Evolutionary conservation across 345 rosid species (phyloP).

Genomic region (Sonneratia alba): DNA sequence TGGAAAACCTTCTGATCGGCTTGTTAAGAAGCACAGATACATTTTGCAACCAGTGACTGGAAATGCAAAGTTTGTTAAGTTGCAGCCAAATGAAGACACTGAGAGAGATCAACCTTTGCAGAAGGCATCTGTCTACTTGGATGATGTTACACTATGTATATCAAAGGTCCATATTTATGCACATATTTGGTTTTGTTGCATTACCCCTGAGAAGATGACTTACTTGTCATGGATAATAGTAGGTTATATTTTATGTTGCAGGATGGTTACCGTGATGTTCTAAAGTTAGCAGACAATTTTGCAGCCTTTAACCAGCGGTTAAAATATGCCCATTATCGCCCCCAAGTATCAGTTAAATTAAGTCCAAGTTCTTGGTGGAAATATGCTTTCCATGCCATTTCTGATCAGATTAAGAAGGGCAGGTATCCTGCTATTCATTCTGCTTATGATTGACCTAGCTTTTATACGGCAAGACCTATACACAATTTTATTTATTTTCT

Average conservation of each 20-base stretch:
- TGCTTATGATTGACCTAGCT: background rate
- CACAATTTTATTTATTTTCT: background rate
- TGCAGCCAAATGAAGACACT: conserved; percentile 34
- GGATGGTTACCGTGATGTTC: conserved; percentile 79
- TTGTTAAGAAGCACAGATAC: conserved; percentile 54
- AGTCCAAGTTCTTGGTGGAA: conserved; percentile 92
- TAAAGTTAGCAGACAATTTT: conserved; percentile 91
- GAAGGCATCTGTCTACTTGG: conserved; percentile 77
- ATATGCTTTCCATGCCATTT: conserved; percentile 75
- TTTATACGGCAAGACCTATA: background rate
- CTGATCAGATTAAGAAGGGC: conserved; percentile 74
- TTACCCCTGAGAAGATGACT: conserved; percentile 7
- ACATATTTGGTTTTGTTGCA: conserved; percentile 5
- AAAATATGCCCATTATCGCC: conserved; percentile 86
- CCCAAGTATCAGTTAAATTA: conserved; percentile 55
- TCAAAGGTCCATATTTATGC: conserved; percentile 53
- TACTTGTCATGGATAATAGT: conserved; percentile 15
- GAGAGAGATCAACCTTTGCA: conserved; percentile 47
- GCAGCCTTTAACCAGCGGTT: conserved; percentile 79
- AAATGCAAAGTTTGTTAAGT: conserved; percentile 68
- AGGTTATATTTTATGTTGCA: conserved; percentile 28
- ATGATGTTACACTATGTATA: conserved; percentile 86
- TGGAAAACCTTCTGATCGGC: conserved; percentile 64
- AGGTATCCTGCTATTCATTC: conserved; percentile 38
- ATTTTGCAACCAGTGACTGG: conserved; percentile 92